Conservation (phyloP, 1,284 basidiomycete species). For the Rhodotorula sp. region DNA sequence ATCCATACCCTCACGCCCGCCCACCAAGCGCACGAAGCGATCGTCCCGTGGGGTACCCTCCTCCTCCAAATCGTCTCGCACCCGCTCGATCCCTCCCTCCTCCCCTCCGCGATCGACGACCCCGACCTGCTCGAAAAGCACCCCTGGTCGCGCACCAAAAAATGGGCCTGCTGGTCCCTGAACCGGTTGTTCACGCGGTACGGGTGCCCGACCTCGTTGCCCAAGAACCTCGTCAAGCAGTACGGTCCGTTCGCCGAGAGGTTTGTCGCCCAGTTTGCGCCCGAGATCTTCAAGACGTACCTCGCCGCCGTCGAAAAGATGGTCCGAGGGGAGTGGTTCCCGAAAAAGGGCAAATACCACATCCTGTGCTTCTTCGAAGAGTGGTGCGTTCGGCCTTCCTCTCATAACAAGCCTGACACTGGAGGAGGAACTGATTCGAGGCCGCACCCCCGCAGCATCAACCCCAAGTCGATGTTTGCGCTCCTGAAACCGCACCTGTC, state of each 20-base stretch:
- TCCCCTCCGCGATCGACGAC: constrained; percentile 59
- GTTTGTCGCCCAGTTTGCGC: constrained; percentile 73
- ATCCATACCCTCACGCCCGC: constrained; percentile 67
- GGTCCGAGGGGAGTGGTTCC: constrained; percentile 65
- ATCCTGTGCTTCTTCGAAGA: constrained; percentile 79
- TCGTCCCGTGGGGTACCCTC: constrained; percentile 81
- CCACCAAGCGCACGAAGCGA: constrained; percentile 66
- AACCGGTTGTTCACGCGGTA: constrained; percentile 56
- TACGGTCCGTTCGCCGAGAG: constrained; percentile 72
- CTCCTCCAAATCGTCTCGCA: constrained; percentile 72
- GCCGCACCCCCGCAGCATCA: constrained; percentile 60
- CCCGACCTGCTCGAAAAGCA: constrained; percentile 70
- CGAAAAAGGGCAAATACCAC: constrained; percentile 74
- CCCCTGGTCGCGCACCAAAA: constrained; percentile 86
- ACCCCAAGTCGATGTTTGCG: constrained; percentile 81
- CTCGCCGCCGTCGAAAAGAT: constrained; percentile 70
- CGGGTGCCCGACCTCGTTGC: constrained; percentile 80
- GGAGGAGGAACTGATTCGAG: no score
- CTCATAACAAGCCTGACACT: no score
- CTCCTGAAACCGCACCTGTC: constrained; percentile 78
- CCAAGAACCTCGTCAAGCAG: constrained; percentile 61
- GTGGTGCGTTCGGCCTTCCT: constrained; percentile 59
- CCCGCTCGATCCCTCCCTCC: constrained; percentile 61
- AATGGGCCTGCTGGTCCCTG: constrained; percentile 73
- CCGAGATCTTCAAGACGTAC: constrained; percentile 77